Base-by-base conservation (phyloP, 306 rosid species). In the Glycyrrhiza uralensis region DNA sequence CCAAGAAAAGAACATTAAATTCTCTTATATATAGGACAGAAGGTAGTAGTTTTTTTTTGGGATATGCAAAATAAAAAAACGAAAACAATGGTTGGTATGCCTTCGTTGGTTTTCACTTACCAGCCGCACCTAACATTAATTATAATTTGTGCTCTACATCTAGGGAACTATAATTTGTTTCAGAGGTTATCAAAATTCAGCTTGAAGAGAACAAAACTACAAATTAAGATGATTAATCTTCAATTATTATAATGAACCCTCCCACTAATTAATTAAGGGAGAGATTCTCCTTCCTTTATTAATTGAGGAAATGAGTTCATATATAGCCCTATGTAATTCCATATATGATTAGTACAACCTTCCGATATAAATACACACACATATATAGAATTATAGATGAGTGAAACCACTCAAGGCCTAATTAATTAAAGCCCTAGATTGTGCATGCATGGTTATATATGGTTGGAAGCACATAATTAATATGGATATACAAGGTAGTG, bases 41-140 rank as follows among this genome's bases (percentile, higher is more conserved):
- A n/a, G n/a, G n/a, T n/a, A n/a, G n/a, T n/a, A n/a, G n/a, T n/a
- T n/a, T n/a, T n/a, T n/a, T n/a, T n/a, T n/a, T n/a, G n/a, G n/a
- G n/a, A n/a, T n/a, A n/a, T n/a, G n/a, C n/a, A n/a, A n/a, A n/a
- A n/a, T n/a, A n/a, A n/a, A n/a, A n/a, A n/a, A n/a, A n/a, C n/a
- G n/a, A n/a, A n/a, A n/a, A n/a, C n/a, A n/a, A n/a, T 7, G 77
- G 74, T 77, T 44, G 78, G 70, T 61, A n/a, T 61, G n/a, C n/a
- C 46, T 70, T 66, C 3, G 38, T 35, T 69, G 58, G 56, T 56
- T 74, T 74, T 67, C 72, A 39, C 76, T 45, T 52, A 58, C 38
- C 18, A 11, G 22, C 72, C 71, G 1, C 32, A 74, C 83, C 47
- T 55, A 63, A 18, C 57, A 50, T 51, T 28, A 44, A 33, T 32